Percentiles rank a stretch among this genome's conserved stretches.
Conservation (phyloP, 2,329 filamentous ascomycete genomes). For the Arthrobotrys sphaeroides region DNA sequence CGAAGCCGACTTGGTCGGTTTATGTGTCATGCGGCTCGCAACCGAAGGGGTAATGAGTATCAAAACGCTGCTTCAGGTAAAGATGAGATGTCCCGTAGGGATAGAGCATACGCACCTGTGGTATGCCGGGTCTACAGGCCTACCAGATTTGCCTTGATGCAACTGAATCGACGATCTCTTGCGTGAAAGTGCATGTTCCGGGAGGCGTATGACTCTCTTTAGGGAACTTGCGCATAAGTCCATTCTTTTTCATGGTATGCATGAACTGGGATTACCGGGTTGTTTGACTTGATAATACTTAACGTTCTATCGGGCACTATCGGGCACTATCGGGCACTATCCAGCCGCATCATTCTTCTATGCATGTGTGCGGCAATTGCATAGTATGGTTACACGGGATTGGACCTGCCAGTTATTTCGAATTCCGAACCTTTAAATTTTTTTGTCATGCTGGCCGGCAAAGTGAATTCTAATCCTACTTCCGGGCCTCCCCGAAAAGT, state of each 20-base stretch:
- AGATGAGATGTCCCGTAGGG: background rate
- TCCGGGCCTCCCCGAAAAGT: background rate
- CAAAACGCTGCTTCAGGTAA: background rate
- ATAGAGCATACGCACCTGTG: background rate
- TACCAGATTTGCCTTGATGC: background rate
- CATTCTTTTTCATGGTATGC: background rate
- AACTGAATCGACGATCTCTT: constrained; percentile 3
- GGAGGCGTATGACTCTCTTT: background rate
- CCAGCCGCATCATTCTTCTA: background rate
- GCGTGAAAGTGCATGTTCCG: background rate
- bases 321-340: background rate
- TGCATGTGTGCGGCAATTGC: background rate
- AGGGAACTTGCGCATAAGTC: background rate
- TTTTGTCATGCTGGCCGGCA: background rate
- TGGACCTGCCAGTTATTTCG: no score
- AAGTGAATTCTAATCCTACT: background rate
- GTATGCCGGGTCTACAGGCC: background rate
- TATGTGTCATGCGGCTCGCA: constrained; percentile 2
- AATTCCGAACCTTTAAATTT: no score
- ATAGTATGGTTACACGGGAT: background rate
- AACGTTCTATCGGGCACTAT: no score
- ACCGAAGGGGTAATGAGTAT: background rate
- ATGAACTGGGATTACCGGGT: constrained; percentile 5
- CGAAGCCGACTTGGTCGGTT: background rate
- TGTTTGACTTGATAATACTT: no score